phyloP scores from a whole-genome alignment of 495 filamentous ascomycete species.

The Aspergillus carlsbadensis region DNA sequence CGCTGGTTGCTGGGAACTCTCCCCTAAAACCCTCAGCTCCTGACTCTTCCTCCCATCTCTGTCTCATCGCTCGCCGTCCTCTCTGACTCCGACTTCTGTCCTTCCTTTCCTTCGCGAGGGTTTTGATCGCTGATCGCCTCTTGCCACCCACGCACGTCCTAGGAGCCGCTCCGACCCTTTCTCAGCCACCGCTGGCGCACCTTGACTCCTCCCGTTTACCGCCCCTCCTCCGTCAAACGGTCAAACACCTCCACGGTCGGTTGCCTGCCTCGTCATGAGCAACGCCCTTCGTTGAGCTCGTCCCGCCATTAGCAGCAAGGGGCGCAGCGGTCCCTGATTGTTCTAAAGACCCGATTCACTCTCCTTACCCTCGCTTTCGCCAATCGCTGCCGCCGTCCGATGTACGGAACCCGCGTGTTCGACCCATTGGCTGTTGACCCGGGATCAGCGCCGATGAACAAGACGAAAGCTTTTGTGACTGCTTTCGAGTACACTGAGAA shows the following conservation, averaged over 20 bases:
- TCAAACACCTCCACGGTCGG: constrained; percentile 3
- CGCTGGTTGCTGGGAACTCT: constrained; percentile 5
- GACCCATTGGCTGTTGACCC: constrained; percentile 36
- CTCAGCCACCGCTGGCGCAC: background rate
- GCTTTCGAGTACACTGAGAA: constrained; percentile 48
- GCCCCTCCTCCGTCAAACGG: constrained; percentile 7
- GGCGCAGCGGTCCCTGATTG: constrained; percentile 14
- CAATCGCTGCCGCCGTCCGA: constrained; percentile 26
- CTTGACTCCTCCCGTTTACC: constrained; percentile 10
- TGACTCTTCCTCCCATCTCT: constrained; percentile 13
- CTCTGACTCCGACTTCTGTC: background rate
- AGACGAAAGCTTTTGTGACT: constrained; percentile 41
- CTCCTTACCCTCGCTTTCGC: background rate
- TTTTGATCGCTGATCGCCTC: background rate
- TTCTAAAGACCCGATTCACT: background rate
- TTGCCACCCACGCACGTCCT: background rate
- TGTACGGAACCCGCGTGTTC: constrained; percentile 36
- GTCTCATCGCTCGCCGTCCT: background rate
- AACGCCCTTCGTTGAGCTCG: constrained; percentile 21
- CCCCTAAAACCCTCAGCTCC: constrained; percentile 16
- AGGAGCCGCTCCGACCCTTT: background rate
- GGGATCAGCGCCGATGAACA: constrained; percentile 34
- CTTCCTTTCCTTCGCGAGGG: background rate
- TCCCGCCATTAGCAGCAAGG: constrained; percentile 21
- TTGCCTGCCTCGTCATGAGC: constrained; percentile 25